Conservation (phyloP, 2,329 filamentous ascomycete species). For the Aureobasidium leucospermi region DNA sequence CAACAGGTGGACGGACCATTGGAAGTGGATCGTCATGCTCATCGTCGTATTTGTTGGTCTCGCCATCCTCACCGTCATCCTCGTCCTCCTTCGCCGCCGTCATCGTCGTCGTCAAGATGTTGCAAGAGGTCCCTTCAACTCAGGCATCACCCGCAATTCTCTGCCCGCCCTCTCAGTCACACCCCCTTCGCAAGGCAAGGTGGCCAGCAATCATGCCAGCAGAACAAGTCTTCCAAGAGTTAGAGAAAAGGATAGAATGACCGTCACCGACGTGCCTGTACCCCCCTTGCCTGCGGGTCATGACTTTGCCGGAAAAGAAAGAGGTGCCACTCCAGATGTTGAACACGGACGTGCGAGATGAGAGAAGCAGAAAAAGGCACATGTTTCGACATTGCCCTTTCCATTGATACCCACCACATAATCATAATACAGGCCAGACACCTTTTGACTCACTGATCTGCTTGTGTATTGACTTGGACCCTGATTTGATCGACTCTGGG, state of each 20-base stretch:
- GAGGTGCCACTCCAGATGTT: neutral
- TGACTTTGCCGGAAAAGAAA: constrained; percentile 1
- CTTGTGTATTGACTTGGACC: neutral
- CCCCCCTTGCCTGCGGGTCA: neutral
- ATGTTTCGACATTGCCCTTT: neutral
- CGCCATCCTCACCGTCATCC: constrained; percentile 56
- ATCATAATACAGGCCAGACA: neutral
- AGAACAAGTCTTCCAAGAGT: constrained; percentile 12
- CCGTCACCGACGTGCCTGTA: neutral
- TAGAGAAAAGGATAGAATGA: constrained; percentile 13
- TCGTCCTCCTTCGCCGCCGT: constrained; percentile 64
- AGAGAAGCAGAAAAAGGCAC: neutral
- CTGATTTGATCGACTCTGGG: neutral
- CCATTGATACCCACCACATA: constrained; percentile 2
- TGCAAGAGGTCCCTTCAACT: constrained; percentile 27
- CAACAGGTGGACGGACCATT: constrained; percentile 60
- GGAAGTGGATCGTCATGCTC: constrained; percentile 75
- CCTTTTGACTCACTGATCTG: neutral
- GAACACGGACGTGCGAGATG: neutral
- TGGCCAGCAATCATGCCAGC: constrained; percentile 11
- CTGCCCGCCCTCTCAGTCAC: constrained; percentile 8
- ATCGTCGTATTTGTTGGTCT: constrained; percentile 67
- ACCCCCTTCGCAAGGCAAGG: neutral
- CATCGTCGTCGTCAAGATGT: constrained; percentile 62
- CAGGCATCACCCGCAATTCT: constrained; percentile 29